Evolutionary conservation across 257 asterid species (phyloP).

Genomic region (Plantago ovata): DNA sequence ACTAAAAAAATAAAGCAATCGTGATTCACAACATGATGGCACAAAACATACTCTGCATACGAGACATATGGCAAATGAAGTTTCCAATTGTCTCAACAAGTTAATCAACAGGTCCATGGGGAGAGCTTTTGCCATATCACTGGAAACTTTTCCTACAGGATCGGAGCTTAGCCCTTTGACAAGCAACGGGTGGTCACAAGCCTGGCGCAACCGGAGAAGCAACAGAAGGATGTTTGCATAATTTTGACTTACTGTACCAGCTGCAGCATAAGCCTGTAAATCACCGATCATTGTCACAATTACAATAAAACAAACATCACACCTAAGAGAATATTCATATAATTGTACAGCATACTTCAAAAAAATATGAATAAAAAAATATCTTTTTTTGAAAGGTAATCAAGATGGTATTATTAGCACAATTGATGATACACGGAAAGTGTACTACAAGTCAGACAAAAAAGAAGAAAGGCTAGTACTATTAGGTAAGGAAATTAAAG

Average conservation of each 20-base stretch:
- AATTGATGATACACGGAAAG: too few species aligned
- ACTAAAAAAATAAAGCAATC: background rate
- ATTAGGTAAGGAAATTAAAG: too few species aligned
- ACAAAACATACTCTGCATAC: slow-evolving; percentile 60
- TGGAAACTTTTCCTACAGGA: slow-evolving; percentile 57
- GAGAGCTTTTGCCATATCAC: slow-evolving; percentile 59
- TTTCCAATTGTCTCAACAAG: slow-evolving; percentile 59
- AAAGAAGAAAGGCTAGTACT: too few species aligned
- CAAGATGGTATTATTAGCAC: too few species aligned
- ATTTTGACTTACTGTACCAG: slow-evolving; percentile 94
- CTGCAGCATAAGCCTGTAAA: slow-evolving; percentile 96
- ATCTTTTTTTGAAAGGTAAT: too few species aligned
- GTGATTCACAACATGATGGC: background rate
- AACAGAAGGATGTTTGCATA: slow-evolving; percentile 88
- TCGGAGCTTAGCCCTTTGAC: slow-evolving; percentile 70
- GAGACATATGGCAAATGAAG: slow-evolving; percentile 69
- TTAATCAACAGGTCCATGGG: slow-evolving; percentile 54
- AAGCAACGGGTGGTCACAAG: slow-evolving; percentile 98
- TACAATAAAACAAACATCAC: slow-evolving; percentile 12
- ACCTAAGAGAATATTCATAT: background rate
- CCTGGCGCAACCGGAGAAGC: slow-evolving; percentile 99
- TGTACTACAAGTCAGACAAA: too few species aligned
- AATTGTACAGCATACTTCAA: slow-evolving; percentile 6
- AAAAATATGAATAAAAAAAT: slow-evolving; percentile 7
- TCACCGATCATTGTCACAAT: background rate